Base-by-base conservation (phyloP, 1,139 yeast genomes). In the Saccharomyces hybrid region DNA sequence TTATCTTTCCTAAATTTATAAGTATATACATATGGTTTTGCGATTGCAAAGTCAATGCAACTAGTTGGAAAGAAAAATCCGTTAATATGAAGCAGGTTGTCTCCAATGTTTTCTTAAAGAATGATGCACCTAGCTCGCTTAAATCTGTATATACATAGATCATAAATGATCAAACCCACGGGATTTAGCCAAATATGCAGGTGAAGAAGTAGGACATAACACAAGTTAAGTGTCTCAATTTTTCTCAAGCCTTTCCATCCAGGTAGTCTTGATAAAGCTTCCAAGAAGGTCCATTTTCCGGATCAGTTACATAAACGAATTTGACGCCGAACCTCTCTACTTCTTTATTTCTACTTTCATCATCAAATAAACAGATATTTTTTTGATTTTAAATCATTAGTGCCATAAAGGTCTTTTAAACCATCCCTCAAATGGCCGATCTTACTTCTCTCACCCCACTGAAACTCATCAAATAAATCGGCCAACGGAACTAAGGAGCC, bases 371-470 rank as follows among this genome's bases (percentile, higher is more conserved):
- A 44, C 81, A 75, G 61, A 81, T 76, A 28, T 73, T 72, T 2
- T 2, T 78, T 75, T 9, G 69, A 65, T 9, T 59, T 59, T 27
- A 66, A 52, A 28, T 62, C 53, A 14, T 64, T 65, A 54, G 78
- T 68, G 29, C 75, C 78, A 53, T 75, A 76, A 51, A 74, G 69
- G 0, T 76, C 77, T 5, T 79, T 78, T 19, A 74, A 51, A 42
- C 64, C 67, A 47, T 69, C 69, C 19, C 65, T 65, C 21, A 83
- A 75, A 62, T 83, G 87, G 19, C 72, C 75, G 11, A 72, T 73
- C 61, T 83, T 82, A 14, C 82, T 73, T 5, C 83, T 81, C 52
- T 78, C 79, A 0, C 87, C 87, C 86, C 86, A 82, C 64, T 81
- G 83, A 47, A 77, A 67, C 29, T 74, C 75, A 59, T 76, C 78